Conservation (phyloP, 345 rosid genomes). For the Angophora floribunda region DNA sequence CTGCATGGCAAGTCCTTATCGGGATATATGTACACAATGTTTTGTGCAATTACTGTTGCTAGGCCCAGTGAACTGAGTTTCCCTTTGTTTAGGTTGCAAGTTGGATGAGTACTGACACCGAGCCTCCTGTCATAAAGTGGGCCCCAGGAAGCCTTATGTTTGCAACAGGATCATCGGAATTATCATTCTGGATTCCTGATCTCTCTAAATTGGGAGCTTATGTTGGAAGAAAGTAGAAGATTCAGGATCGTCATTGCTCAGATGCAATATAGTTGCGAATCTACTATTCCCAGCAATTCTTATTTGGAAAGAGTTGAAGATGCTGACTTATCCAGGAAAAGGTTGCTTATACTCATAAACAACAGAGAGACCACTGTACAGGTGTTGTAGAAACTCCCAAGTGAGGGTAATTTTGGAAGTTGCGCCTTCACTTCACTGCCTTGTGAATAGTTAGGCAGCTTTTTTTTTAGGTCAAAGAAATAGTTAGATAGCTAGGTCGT, state of each 20-base stretch:
- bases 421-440: neutral
- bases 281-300: neutral
- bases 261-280: neutral
- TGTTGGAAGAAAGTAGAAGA: slow-evolving; percentile 54
- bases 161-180: slow-evolving; percentile 79
- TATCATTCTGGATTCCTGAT: slow-evolving; percentile 85
- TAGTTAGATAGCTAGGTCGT: neutral
- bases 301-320: neutral
- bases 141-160: slow-evolving; percentile 93
- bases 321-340: neutral
- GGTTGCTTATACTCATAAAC: neutral
- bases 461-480: neutral
- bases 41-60: neutral
- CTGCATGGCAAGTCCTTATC: neutral
- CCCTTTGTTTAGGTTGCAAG: slow-evolving; percentile 50
- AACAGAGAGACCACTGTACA: neutral
- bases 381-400: neutral
- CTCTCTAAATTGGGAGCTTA: slow-evolving; percentile 81
- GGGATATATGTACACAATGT: neutral
- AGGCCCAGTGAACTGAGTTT: neutral
- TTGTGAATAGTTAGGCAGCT: neutral
- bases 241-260: neutral
- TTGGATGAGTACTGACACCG: slow-evolving; percentile 72
- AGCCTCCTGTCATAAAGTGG: slow-evolving; percentile 85
- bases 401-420: neutral